phyloP scores from a whole-genome alignment of 331 rosid species.

The Rhamnella rubrinervis region DNA sequence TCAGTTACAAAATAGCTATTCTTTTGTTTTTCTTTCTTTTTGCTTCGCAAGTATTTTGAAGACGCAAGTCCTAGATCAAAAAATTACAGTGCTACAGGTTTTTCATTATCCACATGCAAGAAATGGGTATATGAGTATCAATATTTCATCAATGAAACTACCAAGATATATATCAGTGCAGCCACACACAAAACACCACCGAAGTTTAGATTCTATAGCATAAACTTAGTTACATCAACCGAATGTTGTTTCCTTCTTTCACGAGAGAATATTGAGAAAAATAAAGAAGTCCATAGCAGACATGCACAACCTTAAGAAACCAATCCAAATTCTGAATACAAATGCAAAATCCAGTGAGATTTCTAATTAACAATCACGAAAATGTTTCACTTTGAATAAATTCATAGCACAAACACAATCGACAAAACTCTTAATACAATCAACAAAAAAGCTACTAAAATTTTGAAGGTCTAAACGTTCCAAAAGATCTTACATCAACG shows the following conservation, averaged over 20 bases:
- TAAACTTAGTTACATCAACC: too few species aligned
- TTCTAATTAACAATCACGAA: background rate
- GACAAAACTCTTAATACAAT: background rate
- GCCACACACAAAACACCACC: too few species aligned
- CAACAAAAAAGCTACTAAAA: background rate
- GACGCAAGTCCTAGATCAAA: too few species aligned
- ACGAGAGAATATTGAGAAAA: background rate
- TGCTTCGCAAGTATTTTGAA: background rate
- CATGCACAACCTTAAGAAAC: background rate
- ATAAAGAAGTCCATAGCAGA: background rate
- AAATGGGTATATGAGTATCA: too few species aligned
- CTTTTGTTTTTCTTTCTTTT: background rate
- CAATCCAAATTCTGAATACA: background rate
- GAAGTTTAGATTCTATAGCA: too few species aligned
- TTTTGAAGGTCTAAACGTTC: background rate
- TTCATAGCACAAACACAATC: background rate
- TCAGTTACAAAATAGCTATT: background rate
- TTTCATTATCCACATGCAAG: too few species aligned
- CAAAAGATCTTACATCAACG: constrained; percentile 43
- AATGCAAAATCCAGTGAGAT: background rate
- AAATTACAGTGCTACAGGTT: too few species aligned
- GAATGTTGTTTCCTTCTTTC: background rate
- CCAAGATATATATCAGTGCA: too few species aligned
- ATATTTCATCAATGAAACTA: too few species aligned
- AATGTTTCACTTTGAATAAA: background rate